Percentiles rank a stretch among this genome's conserved stretches.
Conservation (phyloP, 768 basidiomycete species). For the Solioccasus polychromus region DNA sequence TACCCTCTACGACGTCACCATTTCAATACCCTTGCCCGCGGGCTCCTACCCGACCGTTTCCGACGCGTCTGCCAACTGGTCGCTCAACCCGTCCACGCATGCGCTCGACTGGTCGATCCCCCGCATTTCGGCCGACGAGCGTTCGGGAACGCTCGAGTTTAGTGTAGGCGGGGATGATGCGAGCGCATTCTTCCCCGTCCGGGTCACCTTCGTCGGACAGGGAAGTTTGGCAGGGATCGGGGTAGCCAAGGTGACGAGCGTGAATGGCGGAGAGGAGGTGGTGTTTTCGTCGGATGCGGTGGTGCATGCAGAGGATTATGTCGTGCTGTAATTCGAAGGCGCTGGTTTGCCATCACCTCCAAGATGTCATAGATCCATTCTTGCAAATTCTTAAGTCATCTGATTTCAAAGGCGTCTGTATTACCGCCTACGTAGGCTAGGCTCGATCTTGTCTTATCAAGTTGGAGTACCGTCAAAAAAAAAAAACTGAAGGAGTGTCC, state of each 20-base stretch:
- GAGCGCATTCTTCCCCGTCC: slow-evolving; percentile 89
- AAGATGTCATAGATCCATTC: no score
- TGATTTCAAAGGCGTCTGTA: not conserved
- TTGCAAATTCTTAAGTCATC: no score
- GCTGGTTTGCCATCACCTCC: no score
- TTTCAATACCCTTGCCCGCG: slow-evolving; percentile 87
- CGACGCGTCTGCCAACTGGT: slow-evolving; percentile 67
- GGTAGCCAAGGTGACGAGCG: slow-evolving; percentile 55
- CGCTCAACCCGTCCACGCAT: slow-evolving; percentile 75
- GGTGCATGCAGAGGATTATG: slow-evolving; percentile 54
- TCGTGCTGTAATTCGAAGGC: slow-evolving; percentile 50
- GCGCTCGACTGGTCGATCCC: slow-evolving; percentile 85
- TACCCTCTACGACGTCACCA: slow-evolving; percentile 78
- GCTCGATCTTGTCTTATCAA: no score
- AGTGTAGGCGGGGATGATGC: slow-evolving; percentile 80
- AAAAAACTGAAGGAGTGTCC: not conserved
- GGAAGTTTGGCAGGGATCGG: slow-evolving; percentile 79
- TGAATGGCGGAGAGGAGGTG: slow-evolving; percentile 47
- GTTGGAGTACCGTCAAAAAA: no score
- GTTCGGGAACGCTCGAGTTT: slow-evolving; percentile 89
- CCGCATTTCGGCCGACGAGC: slow-evolving; percentile 56
- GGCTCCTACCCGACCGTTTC: slow-evolving; percentile 86
- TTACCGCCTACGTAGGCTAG: not conserved
- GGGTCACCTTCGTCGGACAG: slow-evolving; percentile 74
- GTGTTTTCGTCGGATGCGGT: slow-evolving; percentile 55